Evolutionary conservation across 192 early-diverging fungal genomes (phyloP).

Genomic region (Coemansia sp.): DNA sequence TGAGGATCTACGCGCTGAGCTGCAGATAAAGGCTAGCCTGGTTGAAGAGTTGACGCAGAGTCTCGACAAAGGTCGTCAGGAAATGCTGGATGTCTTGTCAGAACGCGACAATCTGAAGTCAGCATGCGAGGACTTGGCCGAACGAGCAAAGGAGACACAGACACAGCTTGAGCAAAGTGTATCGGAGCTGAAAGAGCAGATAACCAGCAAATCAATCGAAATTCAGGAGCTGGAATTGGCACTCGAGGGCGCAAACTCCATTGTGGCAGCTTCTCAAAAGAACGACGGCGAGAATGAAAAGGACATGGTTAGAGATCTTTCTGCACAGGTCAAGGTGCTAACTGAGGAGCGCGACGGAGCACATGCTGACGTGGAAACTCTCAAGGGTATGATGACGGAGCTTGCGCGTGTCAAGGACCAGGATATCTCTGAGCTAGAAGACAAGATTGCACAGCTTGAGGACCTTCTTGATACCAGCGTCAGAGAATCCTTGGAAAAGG

Average conservation of each 20-base stretch:
- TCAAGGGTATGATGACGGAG: conserved; percentile 53
- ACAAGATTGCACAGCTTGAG: conserved; percentile 18
- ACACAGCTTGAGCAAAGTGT: conserved; percentile 31
- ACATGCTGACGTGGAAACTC: conserved; percentile 17
- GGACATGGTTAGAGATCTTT: conserved; percentile 5
- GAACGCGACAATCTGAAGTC: conserved; percentile 20
- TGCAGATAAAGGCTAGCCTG: background rate
- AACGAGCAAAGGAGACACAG: conserved; percentile 20
- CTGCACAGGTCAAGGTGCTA: conserved; percentile 13
- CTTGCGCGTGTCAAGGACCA: conserved; percentile 44
- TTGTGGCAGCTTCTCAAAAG: background rate
- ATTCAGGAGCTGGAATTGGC: conserved; percentile 28
- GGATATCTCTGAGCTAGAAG: conserved; percentile 36
- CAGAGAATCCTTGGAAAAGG: conserved; percentile 35
- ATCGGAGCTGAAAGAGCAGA: conserved; percentile 19
- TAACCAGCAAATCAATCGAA: conserved; percentile 29
- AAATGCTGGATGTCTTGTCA: background rate
- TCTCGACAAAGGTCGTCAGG: background rate
- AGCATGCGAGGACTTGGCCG: conserved; percentile 10
- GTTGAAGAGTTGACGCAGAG: background rate
- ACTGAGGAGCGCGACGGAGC: conserved; percentile 26
- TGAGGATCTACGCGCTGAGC: background rate
- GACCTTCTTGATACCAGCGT: conserved; percentile 31
- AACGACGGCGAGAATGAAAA: background rate
- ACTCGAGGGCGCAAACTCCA: conserved; percentile 34